Evolutionary conservation across 352 stramenopile species (phyloP), one percentile per base, ranked within the genome.

Genomic region (Plasmopara viticola): DNA sequence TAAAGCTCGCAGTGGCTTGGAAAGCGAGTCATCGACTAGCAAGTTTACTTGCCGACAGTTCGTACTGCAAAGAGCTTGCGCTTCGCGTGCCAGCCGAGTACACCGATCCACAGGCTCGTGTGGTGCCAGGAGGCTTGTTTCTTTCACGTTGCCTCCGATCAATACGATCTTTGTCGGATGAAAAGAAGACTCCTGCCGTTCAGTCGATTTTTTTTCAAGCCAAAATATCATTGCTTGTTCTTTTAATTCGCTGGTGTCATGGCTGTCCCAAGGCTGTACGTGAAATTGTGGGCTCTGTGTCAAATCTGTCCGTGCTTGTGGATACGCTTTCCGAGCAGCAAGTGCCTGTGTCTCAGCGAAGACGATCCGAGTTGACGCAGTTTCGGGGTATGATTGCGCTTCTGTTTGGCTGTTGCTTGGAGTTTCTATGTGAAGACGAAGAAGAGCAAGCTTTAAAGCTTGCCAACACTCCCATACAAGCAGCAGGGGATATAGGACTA

Each of bases 1-100:
- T 42, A 8, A 62, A 62, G 33, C 42, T 72, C 9, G 48, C 64
- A 13, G 46, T 77, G 6, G 59, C 67, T 5, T 89, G 81, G 81
- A 91, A 91, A 70, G 74, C 76, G 2, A 75, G 64, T 45, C 66
- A 86, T 66, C 78, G 81, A 35, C 66, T 88, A 35, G 38, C 62
- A 5, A 70, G 47, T 14, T 42, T 91, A 39, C 60, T 91, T 14
- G 39, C 38, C 0, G 61, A 70, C 52, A 87, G 75, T 35, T 56
- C 50, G 9, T 84, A 83, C 44, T 91, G 81, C 54, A 84, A 89
- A 58, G 66, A 84, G 39, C 55, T 89, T 34, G 76, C 76, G 8
- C 62, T 91, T 30, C 76, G 81, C n/a, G 60, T 91, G 13, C 74
- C 81, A 8, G 67, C 51, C 2, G 45, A 72, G 9, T 83, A 84